Conservation (phyloP, 768 basidiomycete genomes). For the Agaricus subrufescens region DNA sequence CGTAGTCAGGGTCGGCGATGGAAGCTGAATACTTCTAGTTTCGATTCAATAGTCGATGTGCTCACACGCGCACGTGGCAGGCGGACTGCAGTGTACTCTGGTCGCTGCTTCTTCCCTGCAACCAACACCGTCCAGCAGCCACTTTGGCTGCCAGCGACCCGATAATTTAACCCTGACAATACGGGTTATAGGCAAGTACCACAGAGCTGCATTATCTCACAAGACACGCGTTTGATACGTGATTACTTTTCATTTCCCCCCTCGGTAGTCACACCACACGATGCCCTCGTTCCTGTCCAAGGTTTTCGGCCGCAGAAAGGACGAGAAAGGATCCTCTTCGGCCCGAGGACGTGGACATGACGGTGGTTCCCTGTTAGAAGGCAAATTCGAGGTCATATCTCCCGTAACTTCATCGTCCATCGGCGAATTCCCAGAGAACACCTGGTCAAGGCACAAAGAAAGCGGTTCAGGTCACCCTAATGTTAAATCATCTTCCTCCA, state of each 20-base stretch:
- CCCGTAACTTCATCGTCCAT: conserved; percentile 40
- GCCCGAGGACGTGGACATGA: conserved; percentile 30
- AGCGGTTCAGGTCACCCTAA: conserved; percentile 32
- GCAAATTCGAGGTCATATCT: conserved; percentile 70
- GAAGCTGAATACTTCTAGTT: neutral
- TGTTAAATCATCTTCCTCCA: too few relatives aligned
- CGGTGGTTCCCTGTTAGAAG: conserved; percentile 51
- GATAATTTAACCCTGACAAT: neutral
- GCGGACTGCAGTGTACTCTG: neutral
- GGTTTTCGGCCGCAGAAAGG: conserved; percentile 71
- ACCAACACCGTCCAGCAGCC: conserved; percentile 2
- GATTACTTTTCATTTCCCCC: conserved; percentile 6
- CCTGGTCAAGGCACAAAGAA: conserved; percentile 25
- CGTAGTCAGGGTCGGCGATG: too few relatives aligned
- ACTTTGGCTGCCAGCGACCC: conserved; percentile 2
- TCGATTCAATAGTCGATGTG: neutral
- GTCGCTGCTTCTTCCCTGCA: neutral
- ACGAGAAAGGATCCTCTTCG: conserved; percentile 38
- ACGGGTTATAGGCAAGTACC: conserved; percentile 5
- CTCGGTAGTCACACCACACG: conserved; percentile 30
- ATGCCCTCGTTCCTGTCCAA: conserved; percentile 74
- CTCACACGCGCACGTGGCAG: conserved; percentile 8
- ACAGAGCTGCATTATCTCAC: neutral
- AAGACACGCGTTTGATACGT: conserved; percentile 7
- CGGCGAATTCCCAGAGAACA: conserved; percentile 32